These are phyloP conservation scores for Kregervanrija fluxuum DNA, from an alignment of 805 yeast genomes.

Conservation along the genomic window DNA sequence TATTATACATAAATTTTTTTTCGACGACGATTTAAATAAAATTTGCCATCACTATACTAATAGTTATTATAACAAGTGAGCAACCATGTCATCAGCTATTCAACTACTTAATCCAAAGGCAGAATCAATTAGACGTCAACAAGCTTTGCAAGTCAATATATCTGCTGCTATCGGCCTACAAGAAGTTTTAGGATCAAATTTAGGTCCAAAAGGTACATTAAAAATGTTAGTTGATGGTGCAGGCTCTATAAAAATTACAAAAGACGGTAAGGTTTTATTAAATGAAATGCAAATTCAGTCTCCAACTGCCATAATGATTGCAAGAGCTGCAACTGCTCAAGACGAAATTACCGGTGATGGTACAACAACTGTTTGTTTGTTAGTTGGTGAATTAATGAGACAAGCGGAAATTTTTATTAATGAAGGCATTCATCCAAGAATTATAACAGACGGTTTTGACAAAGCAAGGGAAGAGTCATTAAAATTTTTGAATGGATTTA, in stretches of 20 bases:
- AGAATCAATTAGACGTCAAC: constrained; percentile 90
- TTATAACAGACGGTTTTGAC: constrained; percentile 93
- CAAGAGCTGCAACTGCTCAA: constrained; percentile 97
- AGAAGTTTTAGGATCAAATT: constrained; percentile 80
- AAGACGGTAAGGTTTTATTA: constrained; percentile 90
- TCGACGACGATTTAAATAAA: too few species aligned
- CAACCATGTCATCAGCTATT: constrained; percentile 45
- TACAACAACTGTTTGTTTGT: constrained; percentile 88
- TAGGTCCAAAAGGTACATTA: constrained; percentile 96
- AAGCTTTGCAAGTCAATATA: constrained; percentile 91
- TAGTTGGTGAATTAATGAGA: constrained; percentile 89
- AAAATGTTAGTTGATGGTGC: constrained; percentile 97
- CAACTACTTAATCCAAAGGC: constrained; percentile 96
- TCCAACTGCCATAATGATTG: constrained; percentile 85
- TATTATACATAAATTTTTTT: too few species aligned
- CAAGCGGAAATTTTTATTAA: constrained; percentile 88
- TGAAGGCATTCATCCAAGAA: constrained; percentile 95
- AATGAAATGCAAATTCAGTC: constrained; percentile 96
- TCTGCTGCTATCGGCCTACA: constrained; percentile 97
- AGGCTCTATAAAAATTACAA: constrained; percentile 90
- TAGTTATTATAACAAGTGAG: too few species aligned
- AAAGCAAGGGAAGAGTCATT: constrained; percentile 73
- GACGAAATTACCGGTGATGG: constrained; percentile 99
- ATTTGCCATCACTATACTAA: too few species aligned
- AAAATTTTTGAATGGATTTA: constrained; percentile 61